These are phyloP conservation scores for Rostrohypoxylon terebratum DNA, from an alignment of 495 filamentous ascomycete genomes.

Conservation along the genomic window DNA sequence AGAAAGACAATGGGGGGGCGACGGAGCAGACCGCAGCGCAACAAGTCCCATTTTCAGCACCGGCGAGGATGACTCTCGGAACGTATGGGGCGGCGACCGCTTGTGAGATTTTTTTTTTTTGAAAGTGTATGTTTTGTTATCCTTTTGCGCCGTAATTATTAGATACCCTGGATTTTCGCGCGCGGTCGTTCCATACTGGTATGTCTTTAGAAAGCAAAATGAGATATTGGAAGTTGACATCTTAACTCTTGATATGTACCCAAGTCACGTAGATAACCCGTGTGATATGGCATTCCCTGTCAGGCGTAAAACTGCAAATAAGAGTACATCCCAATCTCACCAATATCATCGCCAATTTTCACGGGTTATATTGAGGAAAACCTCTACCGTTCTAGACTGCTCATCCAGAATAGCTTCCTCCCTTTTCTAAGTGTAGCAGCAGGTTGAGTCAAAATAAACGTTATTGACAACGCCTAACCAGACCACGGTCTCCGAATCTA, in stretches of 20 bases:
- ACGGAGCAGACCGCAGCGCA: slow-evolving; percentile 27
- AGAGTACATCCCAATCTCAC: no score
- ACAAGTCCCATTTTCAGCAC: slow-evolving; percentile 42
- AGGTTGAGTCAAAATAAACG: no score
- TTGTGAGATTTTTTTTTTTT: slow-evolving; percentile 40
- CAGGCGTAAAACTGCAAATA: no score
- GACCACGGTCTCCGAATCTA: no score
- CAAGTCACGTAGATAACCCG: not conserved
- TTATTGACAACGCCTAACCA: no score
- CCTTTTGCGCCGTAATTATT: slow-evolving; percentile 45
- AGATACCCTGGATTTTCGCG: slow-evolving; percentile 50
- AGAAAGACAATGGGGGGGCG: slow-evolving; percentile 32
- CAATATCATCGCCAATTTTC: no score
- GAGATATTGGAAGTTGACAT: not conserved
- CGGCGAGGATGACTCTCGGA: slow-evolving; percentile 53
- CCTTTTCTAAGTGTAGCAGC: not conserved
- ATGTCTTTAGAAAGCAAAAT: slow-evolving; percentile 13
- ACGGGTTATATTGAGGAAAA: not conserved
- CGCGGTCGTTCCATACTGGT: slow-evolving; percentile 23
- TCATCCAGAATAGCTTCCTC: not conserved
- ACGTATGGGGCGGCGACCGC: slow-evolving; percentile 52
- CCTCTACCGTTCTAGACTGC: not conserved
- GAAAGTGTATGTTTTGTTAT: slow-evolving; percentile 21
- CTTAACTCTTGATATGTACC: not conserved
- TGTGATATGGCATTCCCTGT: no score